Evolutionary conservation across 129 eudicot genomes (phyloP), one percentile per base, ranked within the genome.

Genomic region (Oenanthe sinensis): DNA sequence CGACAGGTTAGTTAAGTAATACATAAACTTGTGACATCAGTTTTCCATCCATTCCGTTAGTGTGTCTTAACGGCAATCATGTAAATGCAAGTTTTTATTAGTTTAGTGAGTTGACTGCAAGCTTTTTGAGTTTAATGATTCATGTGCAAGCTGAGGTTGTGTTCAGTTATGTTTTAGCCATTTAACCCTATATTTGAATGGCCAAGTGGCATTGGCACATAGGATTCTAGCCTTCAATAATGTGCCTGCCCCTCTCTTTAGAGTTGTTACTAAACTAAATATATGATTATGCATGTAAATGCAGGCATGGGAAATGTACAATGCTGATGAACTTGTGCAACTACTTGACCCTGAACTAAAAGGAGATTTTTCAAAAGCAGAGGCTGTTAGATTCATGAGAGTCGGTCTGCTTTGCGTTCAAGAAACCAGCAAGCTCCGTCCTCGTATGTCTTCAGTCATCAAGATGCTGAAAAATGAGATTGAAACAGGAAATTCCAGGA

Each of bases 391-490:
- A 14, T 89, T 87, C 80, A 71, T 89, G 80, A 89, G 84, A 84
- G 85, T 93, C 28, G 98, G 98, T 74, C 84, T 93, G 75, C 88
- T 93, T 13, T 93, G 97, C 50, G 97, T 91, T 76, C 98, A 93
- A 85, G 93, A 93, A 82, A 88, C 67, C 73, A 78, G 88, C 30
- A 87, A 83, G 72, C 86, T 78, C 42, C 79, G 97, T 50, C 98
- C 98, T 17, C 36, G 77, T 42, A 91, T 93, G 97, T 89, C 98
- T 39, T 30, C 1, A 24, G 93, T 78, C 58, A 78, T 85, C 68
- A 89, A 86, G 79, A 86, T 93, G 96, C 79, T 93, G 78, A 80
- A 52, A 2, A 83, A 75, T 63, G 98, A 89, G 77, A 83, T 71
- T 5, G 80, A 79, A 8, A 75, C 81, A 19, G 79, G 46, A 42